Base-by-base conservation (phyloP, 345 rosid species). In the Heritiera fomes region DNA sequence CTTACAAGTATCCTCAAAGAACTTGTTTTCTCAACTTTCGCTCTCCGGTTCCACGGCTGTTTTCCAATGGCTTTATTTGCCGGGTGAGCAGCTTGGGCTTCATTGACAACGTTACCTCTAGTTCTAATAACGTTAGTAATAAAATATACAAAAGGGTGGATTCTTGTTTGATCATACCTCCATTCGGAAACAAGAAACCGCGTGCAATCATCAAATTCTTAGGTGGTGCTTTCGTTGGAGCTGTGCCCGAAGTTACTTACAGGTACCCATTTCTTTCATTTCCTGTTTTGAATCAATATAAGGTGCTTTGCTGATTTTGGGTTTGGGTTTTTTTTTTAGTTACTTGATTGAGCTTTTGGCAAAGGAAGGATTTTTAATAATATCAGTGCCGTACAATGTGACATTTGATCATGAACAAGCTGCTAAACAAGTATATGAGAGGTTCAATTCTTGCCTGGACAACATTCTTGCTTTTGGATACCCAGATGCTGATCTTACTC, bases 151-250 rank as follows among this genome's bases (percentile, higher is more conserved):
- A 23, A 73, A 88, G 89, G 78, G 77, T 88, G 41, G 92, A 86
- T 46, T 84, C 97, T 75, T 95, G 98, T 81, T 71, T 90, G 61
- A 86, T 93, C 58, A 82, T 90, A 45, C 90, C 95, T 64, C 97
- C 95, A 8, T 80, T 85, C 8, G 81, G 56, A 32, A 88, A 87
- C 55, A 84, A 74, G 77, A 90, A 83, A 75, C 93, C 95, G 5
- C 87, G 91, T 0, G 97, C 92, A 11, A 89, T 95, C 79, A 83
- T 95, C 88, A 88, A 95, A 61, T 93, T 95, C 89, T 77, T 93
- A 45, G 98, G 97, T 3, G 95, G 98, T 20, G 97, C 98, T 50
- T 95, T 95, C 86, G 61, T 95, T 14, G 98, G 98, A 78, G 96
- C 98, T 81, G 89, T 92, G 32, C 98, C 99, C 45, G 98, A 95